These are phyloP conservation scores for Fraxinus pennsylvanica DNA, from an alignment of 257 asterid genomes.

Conservation along the genomic window DNA sequence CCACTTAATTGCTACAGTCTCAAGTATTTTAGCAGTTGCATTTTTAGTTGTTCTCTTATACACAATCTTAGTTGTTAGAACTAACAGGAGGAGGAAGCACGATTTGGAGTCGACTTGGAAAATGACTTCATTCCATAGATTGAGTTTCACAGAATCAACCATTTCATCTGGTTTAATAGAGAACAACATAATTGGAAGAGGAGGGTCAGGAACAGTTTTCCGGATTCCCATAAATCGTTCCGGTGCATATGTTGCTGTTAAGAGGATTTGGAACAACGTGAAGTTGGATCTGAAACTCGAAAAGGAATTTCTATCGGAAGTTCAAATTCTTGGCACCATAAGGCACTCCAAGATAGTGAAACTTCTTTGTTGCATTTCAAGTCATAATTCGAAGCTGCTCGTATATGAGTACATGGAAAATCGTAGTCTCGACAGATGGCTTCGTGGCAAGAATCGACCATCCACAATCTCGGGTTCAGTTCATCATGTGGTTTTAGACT, in stretches of 20 bases:
- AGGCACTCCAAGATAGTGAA: conserved; percentile 50
- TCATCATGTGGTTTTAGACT: conserved; percentile 20
- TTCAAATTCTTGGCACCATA: conserved; percentile 41
- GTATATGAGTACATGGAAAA: conserved; percentile 51
- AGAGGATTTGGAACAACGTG: conserved; percentile 34
- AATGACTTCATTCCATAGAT: conserved; percentile 45
- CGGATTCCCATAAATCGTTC: conserved; percentile 32
- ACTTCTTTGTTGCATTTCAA: conserved; percentile 42
- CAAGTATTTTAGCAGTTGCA: conserved; percentile 34
- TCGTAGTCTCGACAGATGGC: conserved; percentile 49
- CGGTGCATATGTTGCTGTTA: conserved; percentile 44
- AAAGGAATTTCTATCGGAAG: conserved; percentile 45
- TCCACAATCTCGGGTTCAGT: conserved; percentile 26
- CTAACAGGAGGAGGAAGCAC: conserved; percentile 29
- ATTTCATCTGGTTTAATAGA: conserved; percentile 34
- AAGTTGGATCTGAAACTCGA: conserved; percentile 37
- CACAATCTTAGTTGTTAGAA: conserved; percentile 28
- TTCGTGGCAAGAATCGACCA: conserved; percentile 32
- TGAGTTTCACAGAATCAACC: conserved; percentile 39
- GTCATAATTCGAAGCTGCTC: conserved; percentile 38
- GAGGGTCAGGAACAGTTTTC: conserved; percentile 51
- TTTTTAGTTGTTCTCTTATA: conserved; percentile 29
- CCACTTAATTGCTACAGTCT: conserved; percentile 33
- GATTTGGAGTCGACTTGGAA: conserved; percentile 35
- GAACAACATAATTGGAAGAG: conserved; percentile 42